phyloP scores from a whole-genome alignment of 495 filamentous ascomycete genomes.

The Lichina pygmaea region DNA sequence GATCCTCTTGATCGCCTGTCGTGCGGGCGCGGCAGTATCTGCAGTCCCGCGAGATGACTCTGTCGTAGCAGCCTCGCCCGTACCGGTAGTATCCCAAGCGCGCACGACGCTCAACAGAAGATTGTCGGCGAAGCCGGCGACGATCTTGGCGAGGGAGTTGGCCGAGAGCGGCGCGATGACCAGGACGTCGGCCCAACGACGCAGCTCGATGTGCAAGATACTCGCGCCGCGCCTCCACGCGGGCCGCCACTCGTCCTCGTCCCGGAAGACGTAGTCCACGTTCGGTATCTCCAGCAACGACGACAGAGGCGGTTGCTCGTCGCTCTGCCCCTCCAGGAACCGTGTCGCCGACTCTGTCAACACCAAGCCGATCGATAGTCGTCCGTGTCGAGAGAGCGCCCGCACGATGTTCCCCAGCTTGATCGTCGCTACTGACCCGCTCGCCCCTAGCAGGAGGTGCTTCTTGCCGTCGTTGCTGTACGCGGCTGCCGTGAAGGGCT shows the following conservation, averaged over 20 bases:
- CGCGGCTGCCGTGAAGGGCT: background rate
- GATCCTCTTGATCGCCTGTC: conserved; percentile 21
- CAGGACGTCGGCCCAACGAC: conserved; percentile 55
- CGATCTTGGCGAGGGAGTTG: conserved; percentile 60
- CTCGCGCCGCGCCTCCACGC: conserved; percentile 40
- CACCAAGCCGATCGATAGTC: conserved; percentile 53
- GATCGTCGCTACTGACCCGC: conserved; percentile 65
- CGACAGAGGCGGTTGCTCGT: conserved; percentile 36
- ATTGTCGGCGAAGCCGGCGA: conserved; percentile 35
- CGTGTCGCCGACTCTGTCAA: conserved; percentile 40
- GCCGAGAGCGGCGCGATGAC: conserved; percentile 57
- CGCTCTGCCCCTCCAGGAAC: conserved; percentile 42
- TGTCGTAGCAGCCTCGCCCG: conserved; percentile 10
- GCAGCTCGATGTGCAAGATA: conserved; percentile 69
- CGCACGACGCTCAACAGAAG: conserved; percentile 46
- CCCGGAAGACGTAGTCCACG: conserved; percentile 47
- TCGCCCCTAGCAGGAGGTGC: conserved; percentile 58
- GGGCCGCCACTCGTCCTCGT: conserved; percentile 56
- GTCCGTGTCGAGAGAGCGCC: conserved; percentile 24
- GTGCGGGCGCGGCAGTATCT: background rate
- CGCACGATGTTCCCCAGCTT: conserved; percentile 53
- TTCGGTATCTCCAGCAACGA: conserved; percentile 21
- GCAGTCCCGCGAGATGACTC: background rate
- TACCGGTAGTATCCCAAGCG: conserved; percentile 60
- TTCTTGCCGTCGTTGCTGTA: conserved; percentile 29